phyloP scores from a whole-genome alignment of 495 filamentous ascomycete species.

The Astrothelium macrocarpum region DNA sequence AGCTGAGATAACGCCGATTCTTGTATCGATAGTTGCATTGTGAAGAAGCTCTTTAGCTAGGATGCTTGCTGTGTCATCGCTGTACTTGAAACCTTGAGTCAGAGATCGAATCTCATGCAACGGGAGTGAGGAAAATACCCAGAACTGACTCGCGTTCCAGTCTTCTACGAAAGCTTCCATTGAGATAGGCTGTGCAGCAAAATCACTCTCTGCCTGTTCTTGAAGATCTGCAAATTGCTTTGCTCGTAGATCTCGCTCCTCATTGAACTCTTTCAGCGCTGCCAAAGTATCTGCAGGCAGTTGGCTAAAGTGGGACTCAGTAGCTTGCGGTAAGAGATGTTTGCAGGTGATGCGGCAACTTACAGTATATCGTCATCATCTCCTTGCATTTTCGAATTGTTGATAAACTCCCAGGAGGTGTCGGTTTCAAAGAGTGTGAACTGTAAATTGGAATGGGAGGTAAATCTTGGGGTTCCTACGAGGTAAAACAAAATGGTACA shows the following conservation, averaged over 20 bases:
- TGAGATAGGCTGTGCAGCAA: slow-evolving; percentile 35
- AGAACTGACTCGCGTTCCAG: slow-evolving; percentile 76
- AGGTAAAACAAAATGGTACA: too few species aligned
- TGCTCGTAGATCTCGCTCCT: slow-evolving; percentile 52
- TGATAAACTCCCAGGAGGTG: background rate
- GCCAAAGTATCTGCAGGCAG: slow-evolving; percentile 51
- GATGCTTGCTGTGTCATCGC: slow-evolving; percentile 52
- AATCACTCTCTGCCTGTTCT: slow-evolving; percentile 40
- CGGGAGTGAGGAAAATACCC: too few species aligned
- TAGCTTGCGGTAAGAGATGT: background rate
- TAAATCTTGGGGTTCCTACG: too few species aligned
- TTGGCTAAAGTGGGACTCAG: slow-evolving; percentile 12
- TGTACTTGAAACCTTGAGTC: slow-evolving; percentile 41
- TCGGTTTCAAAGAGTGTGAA: too few species aligned
- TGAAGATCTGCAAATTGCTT: slow-evolving; percentile 56
- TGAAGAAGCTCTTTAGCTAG: slow-evolving; percentile 54
- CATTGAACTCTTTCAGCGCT: slow-evolving; percentile 59
- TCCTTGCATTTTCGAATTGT: background rate
- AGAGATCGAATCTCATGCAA: slow-evolving; percentile 6
- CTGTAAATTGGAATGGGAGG: too few species aligned
- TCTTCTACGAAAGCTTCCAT: slow-evolving; percentile 72
- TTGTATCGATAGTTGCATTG: slow-evolving; percentile 41
- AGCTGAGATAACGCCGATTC: slow-evolving; percentile 60
- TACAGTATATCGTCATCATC: slow-evolving; percentile 3
- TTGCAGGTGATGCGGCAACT: background rate